A percentile compares a stretch with the other conserved stretches of the same genome.
These are phyloP conservation scores for Saccharomycopsis sp. DNA, from an alignment of 805 yeast species.

Conservation along the genomic window DNA sequence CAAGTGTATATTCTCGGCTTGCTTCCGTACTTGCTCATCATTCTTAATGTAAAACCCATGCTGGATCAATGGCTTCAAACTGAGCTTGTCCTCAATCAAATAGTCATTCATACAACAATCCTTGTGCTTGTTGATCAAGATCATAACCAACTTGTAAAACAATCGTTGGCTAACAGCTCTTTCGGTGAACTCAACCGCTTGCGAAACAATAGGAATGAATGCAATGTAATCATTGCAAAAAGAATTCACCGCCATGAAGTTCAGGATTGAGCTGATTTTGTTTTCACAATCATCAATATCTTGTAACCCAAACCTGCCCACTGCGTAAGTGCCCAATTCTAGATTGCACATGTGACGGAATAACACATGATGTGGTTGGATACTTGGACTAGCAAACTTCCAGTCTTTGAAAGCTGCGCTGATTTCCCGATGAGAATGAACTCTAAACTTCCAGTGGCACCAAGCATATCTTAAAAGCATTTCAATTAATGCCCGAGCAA, in stretches of 20 bases:
- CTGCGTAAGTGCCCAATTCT: slow-evolving; percentile 27
- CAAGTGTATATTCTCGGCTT: slow-evolving; percentile 25
- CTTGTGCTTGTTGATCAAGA: slow-evolving; percentile 26
- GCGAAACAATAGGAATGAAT: slow-evolving; percentile 30
- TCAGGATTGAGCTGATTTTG: slow-evolving; percentile 23
- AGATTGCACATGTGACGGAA: slow-evolving; percentile 31
- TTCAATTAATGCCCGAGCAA: slow-evolving; percentile 31
- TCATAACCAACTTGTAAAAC: slow-evolving; percentile 26
- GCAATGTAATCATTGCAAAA: slow-evolving; percentile 29
- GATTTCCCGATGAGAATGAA: slow-evolving; percentile 22
- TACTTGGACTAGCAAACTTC: slow-evolving; percentile 28
- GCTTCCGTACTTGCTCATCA: slow-evolving; percentile 23
- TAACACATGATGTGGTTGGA: slow-evolving; percentile 27
- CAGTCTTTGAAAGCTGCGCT: slow-evolving; percentile 27
- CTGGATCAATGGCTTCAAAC: slow-evolving; percentile 29
- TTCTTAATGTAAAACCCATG: slow-evolving; percentile 30
- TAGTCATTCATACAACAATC: slow-evolving; percentile 31
- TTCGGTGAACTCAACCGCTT: slow-evolving; percentile 28
- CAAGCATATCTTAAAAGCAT: slow-evolving; percentile 37
- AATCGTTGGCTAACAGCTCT: slow-evolving; percentile 21
- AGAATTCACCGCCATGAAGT: slow-evolving; percentile 20
- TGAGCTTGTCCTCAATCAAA: slow-evolving; percentile 24
- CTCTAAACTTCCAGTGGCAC: slow-evolving; percentile 34
- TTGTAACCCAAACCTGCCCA: slow-evolving; percentile 22
- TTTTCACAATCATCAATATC: slow-evolving; percentile 19